Evolutionary conservation across 2,329 filamentous ascomycete genomes (phyloP).

Genomic region (Chaetomium globosum): DNA sequence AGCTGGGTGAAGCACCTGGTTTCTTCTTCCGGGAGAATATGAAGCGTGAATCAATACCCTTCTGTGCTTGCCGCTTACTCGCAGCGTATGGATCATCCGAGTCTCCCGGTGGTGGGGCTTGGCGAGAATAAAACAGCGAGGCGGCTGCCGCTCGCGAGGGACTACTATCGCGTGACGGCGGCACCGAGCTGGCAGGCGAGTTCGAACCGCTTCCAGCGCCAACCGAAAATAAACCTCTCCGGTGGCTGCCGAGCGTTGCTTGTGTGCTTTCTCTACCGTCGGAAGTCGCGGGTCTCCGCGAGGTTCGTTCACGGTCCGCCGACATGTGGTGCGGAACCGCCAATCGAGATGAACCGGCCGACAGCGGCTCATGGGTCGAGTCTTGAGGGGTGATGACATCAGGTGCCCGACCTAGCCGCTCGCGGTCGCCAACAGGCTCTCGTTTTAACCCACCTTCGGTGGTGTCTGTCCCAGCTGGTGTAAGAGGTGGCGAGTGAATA

Average conservation of each 20-base stretch:
- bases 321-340: constrained; percentile 48
- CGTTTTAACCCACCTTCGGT: constrained; percentile 44
- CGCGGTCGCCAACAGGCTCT: constrained; percentile 28
- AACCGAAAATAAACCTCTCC: constrained; percentile 58
- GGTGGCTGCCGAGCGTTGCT: constrained; percentile 45
- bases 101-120: constrained; percentile 78
- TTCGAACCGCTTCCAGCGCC: constrained; percentile 47
- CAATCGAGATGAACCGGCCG: constrained; percentile 45
- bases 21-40: constrained; percentile 79
- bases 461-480: constrained; percentile 72
- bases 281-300: constrained; percentile 47
- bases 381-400: constrained; percentile 66
- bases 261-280: constrained; percentile 41
- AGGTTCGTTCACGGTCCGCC: constrained; percentile 42
- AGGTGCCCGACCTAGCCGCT: constrained; percentile 33
- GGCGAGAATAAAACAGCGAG: constrained; percentile 67
- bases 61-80: constrained; percentile 71
- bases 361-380: constrained; percentile 59
- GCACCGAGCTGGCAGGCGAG: constrained; percentile 51
- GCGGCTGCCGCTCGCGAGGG: constrained; percentile 66
- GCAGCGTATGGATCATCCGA: constrained; percentile 86
- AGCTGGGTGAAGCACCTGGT: constrained; percentile 59
- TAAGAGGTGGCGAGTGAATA: constrained; percentile 86
- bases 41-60: constrained; percentile 74
- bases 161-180: constrained; percentile 63